Percentiles rank a stretch among this genome's conserved stretches.
These are phyloP conservation scores for Oryza nivara DNA, from an alignment of 176 grass and related monocot species.

Conservation along the genomic window DNA sequence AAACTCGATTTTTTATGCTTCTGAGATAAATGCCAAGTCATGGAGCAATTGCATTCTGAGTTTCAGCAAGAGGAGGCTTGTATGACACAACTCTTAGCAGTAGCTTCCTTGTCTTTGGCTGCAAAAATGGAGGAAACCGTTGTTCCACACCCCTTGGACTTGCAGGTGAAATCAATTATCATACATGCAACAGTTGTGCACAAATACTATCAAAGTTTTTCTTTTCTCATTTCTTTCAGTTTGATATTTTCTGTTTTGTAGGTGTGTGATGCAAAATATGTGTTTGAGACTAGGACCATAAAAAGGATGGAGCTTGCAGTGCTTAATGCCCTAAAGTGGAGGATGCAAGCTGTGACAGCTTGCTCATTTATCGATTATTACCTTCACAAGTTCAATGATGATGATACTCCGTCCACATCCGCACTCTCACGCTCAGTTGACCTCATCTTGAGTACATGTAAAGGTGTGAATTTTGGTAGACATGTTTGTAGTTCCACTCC, in stretches of 20 bases:
- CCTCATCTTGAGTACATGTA: conserved; percentile 72
- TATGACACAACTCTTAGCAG: conserved; percentile 79
- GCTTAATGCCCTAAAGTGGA: conserved; percentile 81
- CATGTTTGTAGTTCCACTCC: not conserved
- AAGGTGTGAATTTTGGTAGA: conserved; percentile 48
- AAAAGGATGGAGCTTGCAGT: conserved; percentile 91
- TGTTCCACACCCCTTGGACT: conserved; percentile 67
- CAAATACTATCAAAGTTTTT: conserved; percentile 9
- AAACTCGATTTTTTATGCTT: conserved; percentile 17
- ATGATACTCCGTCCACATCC: conserved; percentile 51
- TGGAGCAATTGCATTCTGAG: conserved; percentile 13
- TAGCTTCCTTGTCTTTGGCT: conserved; percentile 86
- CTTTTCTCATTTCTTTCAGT: conserved; percentile 6
- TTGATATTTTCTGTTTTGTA: conserved; percentile 30
- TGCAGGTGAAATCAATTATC: conserved; percentile 61
- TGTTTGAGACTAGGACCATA: conserved; percentile 83
- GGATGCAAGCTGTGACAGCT: conserved; percentile 84
- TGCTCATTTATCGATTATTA: conserved; percentile 95
- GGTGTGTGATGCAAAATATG: conserved; percentile 60
- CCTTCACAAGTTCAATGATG: conserved; percentile 74
- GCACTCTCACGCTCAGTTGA: conserved; percentile 60
- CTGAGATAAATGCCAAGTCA: conserved; percentile 35
- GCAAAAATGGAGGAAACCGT: conserved; percentile 92
- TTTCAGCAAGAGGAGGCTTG: conserved; percentile 70
- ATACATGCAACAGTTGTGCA: conserved; percentile 19